Conservation (phyloP, 1,284 basidiomycete species). For the Afroboletus lepidellus region DNA sequence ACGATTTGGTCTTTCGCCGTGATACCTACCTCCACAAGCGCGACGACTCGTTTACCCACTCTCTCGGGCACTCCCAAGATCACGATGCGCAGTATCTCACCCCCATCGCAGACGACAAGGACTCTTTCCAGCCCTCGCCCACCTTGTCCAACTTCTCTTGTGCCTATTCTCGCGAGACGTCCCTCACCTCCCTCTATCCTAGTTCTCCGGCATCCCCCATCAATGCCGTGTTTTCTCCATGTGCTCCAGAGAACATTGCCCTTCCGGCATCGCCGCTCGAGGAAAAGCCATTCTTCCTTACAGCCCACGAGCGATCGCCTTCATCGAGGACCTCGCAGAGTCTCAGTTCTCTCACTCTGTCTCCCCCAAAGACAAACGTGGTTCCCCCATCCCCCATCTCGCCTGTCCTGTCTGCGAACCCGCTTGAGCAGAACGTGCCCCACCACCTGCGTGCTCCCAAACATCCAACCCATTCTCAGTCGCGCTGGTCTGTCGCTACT, state of each 20-base stretch:
- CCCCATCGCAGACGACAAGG: conserved; percentile 24
- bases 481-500: conserved; percentile 32
- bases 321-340: conserved; percentile 15
- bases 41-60: conserved; percentile 11
- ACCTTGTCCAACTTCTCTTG: conserved; percentile 31
- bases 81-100: conserved; percentile 18
- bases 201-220: conserved; percentile 25
- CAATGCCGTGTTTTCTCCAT: conserved; percentile 21
- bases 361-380: neutral
- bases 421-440: neutral
- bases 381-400: conserved; percentile 8
- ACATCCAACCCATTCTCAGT: conserved; percentile 20
- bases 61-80: conserved; percentile 7
- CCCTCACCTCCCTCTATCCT: conserved; percentile 22
- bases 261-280: conserved; percentile 26
- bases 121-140: conserved; percentile 29
- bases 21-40: conserved; percentile 8
- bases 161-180: conserved; percentile 24
- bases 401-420: neutral
- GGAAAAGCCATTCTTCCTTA: conserved; percentile 8
- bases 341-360: neutral
- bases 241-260: conserved; percentile 23
- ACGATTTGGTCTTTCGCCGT: conserved; percentile 24
- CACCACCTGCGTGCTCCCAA: conserved; percentile 16
- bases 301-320: neutral